Percentiles rank a stretch among this genome's conserved stretches.
These are phyloP conservation scores for Blastomyces gilchristii DNA, from an alignment of 2,329 filamentous ascomycete species.

Conservation along the genomic window DNA sequence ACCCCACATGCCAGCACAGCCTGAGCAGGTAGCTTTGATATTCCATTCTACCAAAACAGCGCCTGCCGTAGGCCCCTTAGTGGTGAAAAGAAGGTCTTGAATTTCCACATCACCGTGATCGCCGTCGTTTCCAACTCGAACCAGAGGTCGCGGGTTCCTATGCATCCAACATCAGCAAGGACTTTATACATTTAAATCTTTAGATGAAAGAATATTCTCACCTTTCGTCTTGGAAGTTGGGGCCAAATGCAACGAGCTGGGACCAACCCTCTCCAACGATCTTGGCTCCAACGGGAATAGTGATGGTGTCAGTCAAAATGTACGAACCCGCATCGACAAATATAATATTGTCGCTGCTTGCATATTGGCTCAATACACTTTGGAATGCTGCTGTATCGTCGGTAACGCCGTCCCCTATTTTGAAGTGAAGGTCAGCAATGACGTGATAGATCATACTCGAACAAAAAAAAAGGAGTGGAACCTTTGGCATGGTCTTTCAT, in stretches of 20 bases:
- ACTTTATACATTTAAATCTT: not conserved
- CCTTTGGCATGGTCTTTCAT: constrained; percentile 7
- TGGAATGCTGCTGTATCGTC: constrained; percentile 9
- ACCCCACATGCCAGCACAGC: constrained; percentile 9
- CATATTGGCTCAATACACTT: not conserved
- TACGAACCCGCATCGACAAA: constrained; percentile 7
- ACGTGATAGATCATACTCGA: not conserved
- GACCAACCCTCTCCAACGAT: constrained; percentile 7
- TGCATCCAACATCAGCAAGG: not conserved
- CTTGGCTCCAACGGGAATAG: constrained; percentile 1
- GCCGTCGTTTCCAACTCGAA: not conserved
- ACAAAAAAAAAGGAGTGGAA: not conserved
- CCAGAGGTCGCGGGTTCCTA: constrained; percentile 1
- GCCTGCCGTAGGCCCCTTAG: constrained; percentile 5
- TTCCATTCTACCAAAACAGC: constrained; percentile 6
- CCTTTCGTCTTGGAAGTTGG: constrained; percentile 8
- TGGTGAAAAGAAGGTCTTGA: constrained; percentile 7
- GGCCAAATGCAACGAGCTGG: constrained; percentile 3
- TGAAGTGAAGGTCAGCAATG: not conserved
- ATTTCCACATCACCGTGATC: constrained; percentile 5
- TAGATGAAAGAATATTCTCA: not conserved
- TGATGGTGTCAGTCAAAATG: constrained; percentile 6
- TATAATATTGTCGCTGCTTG: not conserved
- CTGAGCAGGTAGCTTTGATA: not conserved
- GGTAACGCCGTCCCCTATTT: constrained; percentile 7